Evolutionary conservation across 805 yeast genomes (phyloP).

Genomic region (Candida montana): DNA sequence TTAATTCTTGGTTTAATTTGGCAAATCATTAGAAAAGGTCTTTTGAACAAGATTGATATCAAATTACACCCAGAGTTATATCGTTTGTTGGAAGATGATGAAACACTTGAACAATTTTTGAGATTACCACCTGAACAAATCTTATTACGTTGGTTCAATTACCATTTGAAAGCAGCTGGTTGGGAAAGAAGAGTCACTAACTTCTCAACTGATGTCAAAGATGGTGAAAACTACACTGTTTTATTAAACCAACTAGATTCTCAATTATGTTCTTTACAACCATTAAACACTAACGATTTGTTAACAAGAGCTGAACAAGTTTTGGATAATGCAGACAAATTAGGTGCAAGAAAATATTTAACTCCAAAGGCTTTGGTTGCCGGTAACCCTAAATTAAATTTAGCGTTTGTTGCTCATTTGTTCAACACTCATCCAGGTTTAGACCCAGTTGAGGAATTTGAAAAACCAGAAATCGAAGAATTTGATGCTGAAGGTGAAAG

Average conservation of each 20-base stretch:
- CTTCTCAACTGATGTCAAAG: conserved; percentile 82
- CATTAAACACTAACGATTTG: conserved; percentile 73
- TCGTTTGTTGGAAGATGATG: conserved; percentile 91
- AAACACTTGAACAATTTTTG: conserved; percentile 92
- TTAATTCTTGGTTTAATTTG: conserved; percentile 86
- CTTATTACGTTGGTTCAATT: conserved; percentile 94
- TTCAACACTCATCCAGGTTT: conserved; percentile 96
- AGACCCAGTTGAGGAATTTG: conserved; percentile 89
- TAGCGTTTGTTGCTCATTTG: conserved; percentile 95
- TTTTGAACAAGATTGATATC: conserved; percentile 91
- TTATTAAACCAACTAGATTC: conserved; percentile 86
- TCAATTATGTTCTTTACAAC: conserved; percentile 71
- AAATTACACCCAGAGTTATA: conserved; percentile 94
- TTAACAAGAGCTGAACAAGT: conserved; percentile 83
- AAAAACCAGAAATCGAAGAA: conserved; percentile 91
- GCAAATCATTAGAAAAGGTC: conserved; percentile 97
- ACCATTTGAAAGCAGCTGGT: conserved; percentile 88
- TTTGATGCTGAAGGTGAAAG: conserved; percentile 99
- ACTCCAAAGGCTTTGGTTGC: conserved; percentile 91
- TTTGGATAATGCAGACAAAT: conserved; percentile 78
- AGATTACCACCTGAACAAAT: conserved; percentile 98
- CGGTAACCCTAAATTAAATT: conserved; percentile 93
- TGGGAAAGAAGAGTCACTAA: conserved; percentile 83
- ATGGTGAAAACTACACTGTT: conserved; percentile 93
- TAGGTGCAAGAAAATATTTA: conserved; percentile 89